These are phyloP conservation scores for Chrysosporium keratinophilum DNA, from an alignment of 2,329 filamentous ascomycete genomes.

Conservation along the genomic window DNA sequence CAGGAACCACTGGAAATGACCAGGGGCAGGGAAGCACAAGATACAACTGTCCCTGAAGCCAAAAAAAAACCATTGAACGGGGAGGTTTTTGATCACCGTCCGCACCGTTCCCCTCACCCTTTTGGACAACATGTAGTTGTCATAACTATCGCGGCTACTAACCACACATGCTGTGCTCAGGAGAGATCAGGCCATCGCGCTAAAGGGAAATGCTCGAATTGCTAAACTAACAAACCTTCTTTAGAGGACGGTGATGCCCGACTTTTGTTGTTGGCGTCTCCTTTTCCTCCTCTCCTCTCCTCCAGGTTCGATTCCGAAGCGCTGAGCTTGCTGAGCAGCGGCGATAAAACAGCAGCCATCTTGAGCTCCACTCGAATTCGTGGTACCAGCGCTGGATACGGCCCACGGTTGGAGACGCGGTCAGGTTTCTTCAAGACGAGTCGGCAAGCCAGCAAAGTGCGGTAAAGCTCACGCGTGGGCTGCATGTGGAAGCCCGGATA, in stretches of 20 bases:
- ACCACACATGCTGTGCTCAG: too few relatives aligned
- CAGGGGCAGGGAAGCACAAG: neutral
- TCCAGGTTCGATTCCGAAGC: too few relatives aligned
- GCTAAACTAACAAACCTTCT: constrained; percentile 4
- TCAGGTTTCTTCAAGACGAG: neutral
- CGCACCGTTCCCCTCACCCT: too few relatives aligned
- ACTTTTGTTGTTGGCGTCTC: neutral
- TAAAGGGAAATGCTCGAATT: neutral
- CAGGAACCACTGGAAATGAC: neutral
- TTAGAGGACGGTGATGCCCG: neutral
- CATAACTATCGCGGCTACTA: too few relatives aligned
- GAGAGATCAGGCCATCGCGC: neutral
- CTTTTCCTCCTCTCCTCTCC: neutral
- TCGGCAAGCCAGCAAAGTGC: neutral
- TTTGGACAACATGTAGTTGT: too few relatives aligned
- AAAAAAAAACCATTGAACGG: neutral
- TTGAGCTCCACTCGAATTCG: neutral
- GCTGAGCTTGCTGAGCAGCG: too few relatives aligned
- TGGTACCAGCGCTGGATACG: neutral
- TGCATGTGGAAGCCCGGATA: constrained; percentile 6
- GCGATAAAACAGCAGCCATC: neutral
- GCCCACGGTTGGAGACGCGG: neutral
- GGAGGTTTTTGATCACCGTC: too few relatives aligned
- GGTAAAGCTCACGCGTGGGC: neutral
- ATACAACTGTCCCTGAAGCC: neutral